Percentiles rank a stretch among this genome's conserved stretches.
These are phyloP conservation scores for Scheffersomyces parashehatae DNA, from an alignment of 1,139 yeast species.

Conservation along the genomic window DNA sequence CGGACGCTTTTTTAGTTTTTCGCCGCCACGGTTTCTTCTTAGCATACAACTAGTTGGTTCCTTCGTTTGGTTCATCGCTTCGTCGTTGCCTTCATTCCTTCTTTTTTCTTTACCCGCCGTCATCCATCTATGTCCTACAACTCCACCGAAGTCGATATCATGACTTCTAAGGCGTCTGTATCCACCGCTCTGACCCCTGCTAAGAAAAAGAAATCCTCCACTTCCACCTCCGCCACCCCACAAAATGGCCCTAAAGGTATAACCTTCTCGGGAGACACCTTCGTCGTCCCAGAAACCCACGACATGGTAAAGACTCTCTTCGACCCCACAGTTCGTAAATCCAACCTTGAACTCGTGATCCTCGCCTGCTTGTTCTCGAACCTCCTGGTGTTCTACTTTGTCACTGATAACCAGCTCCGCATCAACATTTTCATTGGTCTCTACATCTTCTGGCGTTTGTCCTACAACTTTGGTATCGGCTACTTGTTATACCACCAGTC, in stretches of 20 bases:
- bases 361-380: conserved; percentile 54
- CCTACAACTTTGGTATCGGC: conserved; percentile 82
- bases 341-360: conserved; percentile 63
- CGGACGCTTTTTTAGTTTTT: too few relatives aligned
- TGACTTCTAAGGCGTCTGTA: too few relatives aligned
- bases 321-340: conserved; percentile 74
- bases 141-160: neutral
- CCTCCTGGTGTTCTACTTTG: conserved; percentile 47
- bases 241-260: conserved; percentile 42
- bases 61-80: too few relatives aligned
- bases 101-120: too few relatives aligned
- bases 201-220: too few relatives aligned
- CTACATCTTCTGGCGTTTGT: conserved; percentile 75
- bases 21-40: too few relatives aligned
- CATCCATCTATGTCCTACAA: neutral
- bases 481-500: conserved; percentile 69
- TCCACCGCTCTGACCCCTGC: too few relatives aligned
- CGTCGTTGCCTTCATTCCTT: too few relatives aligned
- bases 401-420: conserved; percentile 29
- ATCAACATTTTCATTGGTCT: conserved; percentile 50
- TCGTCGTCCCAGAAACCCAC: conserved; percentile 75
- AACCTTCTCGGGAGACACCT: conserved; percentile 50
- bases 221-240: conserved; percentile 11
- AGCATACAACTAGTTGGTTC: too few relatives aligned
- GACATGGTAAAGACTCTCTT: conserved; percentile 85